Base-by-base conservation (phyloP, 495 filamentous ascomycete genomes). In the Apodospora peruviana region DNA sequence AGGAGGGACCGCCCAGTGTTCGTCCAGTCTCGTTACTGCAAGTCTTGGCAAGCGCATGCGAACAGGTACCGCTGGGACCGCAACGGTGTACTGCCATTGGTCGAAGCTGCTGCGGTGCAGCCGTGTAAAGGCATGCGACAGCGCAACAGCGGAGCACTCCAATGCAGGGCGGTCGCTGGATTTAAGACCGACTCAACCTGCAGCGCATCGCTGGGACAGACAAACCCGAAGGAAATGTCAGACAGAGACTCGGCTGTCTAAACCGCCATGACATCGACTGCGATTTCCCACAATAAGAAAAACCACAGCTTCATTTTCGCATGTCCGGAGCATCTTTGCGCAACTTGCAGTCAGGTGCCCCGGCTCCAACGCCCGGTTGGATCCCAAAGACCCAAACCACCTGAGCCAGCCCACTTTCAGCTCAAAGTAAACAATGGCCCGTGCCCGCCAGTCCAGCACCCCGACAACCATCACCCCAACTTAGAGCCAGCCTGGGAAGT, bases 361-460 rank as follows among this genome's bases (percentile, higher is more conserved):
- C 20, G 40, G 32, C 48, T n/a, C n/a, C n/a, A n/a, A n/a, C n/a
- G n/a, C n/a, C n/a, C n/a, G n/a, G n/a, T n/a, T n/a, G n/a, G n/a
- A n/a, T n/a, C 27, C 27, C 14, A 14, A 32, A 32, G 27, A 7
- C 39, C 29, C 24, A 22, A 2, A 37, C 19, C 36, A 34, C 18
- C 44, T 32, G 23, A 38, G 20, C 46, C 46, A 24, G 18, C 40
- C 51, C 39, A 29, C 40, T 34, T n/a, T n/a, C 45, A 36, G 21
- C 35, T 5, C 52, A 14, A 58, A 60, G 60, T 64, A 64, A 64
- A 64, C 60, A 64, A 60, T 62, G 59, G 59, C 59, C 59, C 56
- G 59, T 62, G 59, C 59, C 41, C 58, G 34, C 17, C 32, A 41
- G 44, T 45, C 43, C 56, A 57, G 41, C 50, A 55, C 57, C 60